phyloP scores from a whole-genome alignment of 176 grass and related monocot species.

The Pontederia crassipes region DNA sequence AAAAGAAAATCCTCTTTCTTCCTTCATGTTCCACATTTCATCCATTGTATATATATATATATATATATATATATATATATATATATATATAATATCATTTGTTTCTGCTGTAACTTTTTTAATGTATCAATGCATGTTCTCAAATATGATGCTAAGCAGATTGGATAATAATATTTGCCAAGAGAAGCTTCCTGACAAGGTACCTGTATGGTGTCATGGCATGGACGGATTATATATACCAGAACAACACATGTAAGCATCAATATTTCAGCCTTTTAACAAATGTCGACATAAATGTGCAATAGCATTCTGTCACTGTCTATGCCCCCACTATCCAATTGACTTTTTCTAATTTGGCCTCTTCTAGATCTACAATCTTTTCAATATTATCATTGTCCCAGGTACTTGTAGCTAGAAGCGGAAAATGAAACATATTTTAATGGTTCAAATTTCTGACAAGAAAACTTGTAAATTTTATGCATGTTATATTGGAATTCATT shows the following conservation, averaged over 20 bases:
- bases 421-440: too few species aligned
- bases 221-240: conserved; percentile 71
- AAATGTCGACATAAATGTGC: background rate
- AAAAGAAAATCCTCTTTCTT: conserved; percentile 26
- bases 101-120: too few species aligned
- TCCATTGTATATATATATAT: background rate
- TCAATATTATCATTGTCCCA: background rate
- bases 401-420: too few species aligned
- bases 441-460: too few species aligned
- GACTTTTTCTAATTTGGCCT: conserved; percentile 2
- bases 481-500: too few species aligned
- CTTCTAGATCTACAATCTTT: background rate
- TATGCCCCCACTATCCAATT: conserved; percentile 2
- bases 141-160: conserved; percentile 29
- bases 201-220: conserved; percentile 54
- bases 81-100: too few species aligned
- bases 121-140: background rate
- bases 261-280: background rate
- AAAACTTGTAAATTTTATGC: too few species aligned
- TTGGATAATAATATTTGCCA: conserved; percentile 35
- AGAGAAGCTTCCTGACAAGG: conserved; percentile 34
- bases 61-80: too few species aligned
- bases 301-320: background rate
- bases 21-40: conserved; percentile 1
- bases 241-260: conserved; percentile 75